Percentiles rank a stretch among this genome's conserved stretches.
phyloP scores from a whole-genome alignment of 805 yeast genomes.

The Metschnikowia lochheadii region DNA sequence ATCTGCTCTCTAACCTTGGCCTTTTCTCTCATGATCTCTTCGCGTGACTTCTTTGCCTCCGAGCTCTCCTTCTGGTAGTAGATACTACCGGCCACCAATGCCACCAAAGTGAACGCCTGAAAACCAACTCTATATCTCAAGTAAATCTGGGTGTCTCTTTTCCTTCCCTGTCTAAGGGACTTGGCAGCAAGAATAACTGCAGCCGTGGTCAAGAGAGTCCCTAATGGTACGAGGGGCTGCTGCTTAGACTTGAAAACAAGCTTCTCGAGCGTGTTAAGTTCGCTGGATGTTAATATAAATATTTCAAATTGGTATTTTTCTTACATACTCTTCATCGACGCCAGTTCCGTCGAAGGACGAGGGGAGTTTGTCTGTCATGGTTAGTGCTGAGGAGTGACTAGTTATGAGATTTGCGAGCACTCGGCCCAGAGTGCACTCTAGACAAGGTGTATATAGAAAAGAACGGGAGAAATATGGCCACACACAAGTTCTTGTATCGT shows the following conservation, averaged over 20 bases:
- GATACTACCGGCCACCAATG: conserved; percentile 76
- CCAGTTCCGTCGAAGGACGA: conserved; percentile 44
- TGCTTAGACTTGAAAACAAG: conserved; percentile 63
- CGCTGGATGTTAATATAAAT: conserved; percentile 24
- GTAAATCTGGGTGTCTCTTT: conserved; percentile 74
- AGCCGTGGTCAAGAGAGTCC: conserved; percentile 70
- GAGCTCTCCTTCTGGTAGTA: conserved; percentile 53
- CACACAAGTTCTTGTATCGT: no score
- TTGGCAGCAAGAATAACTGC: conserved; percentile 79
- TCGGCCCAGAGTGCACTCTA: not conserved
- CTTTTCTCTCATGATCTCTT: conserved; percentile 66
- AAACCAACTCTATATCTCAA: conserved; percentile 87
- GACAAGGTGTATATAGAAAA: not conserved
- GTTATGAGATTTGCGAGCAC: not conserved
- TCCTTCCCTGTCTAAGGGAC: conserved; percentile 69
- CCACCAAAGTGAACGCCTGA: conserved; percentile 79
- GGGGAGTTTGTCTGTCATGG: conserved; percentile 28
- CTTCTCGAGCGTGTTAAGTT: conserved; percentile 48
- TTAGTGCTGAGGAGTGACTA: not conserved
- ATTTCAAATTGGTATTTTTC: not conserved
- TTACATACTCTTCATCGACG: conserved; percentile 45
- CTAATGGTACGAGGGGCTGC: conserved; percentile 88
- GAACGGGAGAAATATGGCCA: not conserved
- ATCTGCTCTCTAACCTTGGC: conserved; percentile 79
- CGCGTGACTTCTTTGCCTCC: conserved; percentile 41